Percentiles rank a stretch among this genome's conserved stretches.
Evolutionary conservation across 1,139 yeast species (phyloP).

Genomic region (Chernovozyma sophiae-reginae): DNA sequence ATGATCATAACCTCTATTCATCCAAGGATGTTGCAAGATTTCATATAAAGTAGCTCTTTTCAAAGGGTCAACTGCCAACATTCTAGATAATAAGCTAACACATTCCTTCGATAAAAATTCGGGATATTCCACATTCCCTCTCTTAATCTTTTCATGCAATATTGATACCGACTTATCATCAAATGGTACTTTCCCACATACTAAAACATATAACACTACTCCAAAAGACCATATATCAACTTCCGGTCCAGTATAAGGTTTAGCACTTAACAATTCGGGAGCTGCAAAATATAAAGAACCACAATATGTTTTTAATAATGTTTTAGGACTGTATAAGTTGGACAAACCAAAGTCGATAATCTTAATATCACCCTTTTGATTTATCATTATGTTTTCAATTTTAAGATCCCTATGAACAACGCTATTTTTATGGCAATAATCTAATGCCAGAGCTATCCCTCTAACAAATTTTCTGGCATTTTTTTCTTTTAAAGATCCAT

Average conservation of each 20-base stretch:
- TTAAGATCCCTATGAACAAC: slow-evolving; percentile 96
- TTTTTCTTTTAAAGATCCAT: slow-evolving; percentile 89
- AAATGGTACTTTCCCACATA: slow-evolving; percentile 97
- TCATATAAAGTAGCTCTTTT: slow-evolving; percentile 78
- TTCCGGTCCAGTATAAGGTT: slow-evolving; percentile 93
- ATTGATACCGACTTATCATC: slow-evolving; percentile 94
- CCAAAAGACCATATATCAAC: slow-evolving; percentile 99
- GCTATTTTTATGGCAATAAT: slow-evolving; percentile 88
- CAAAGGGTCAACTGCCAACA: slow-evolving; percentile 87
- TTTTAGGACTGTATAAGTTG: slow-evolving; percentile 71
- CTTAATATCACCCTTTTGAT: slow-evolving; percentile 89
- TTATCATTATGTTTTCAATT: slow-evolving; percentile 94
- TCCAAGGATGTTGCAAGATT: slow-evolving; percentile 90
- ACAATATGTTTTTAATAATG: slow-evolving; percentile 86
- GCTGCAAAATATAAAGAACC: slow-evolving; percentile 98
- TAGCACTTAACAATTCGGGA: slow-evolving; percentile 89
- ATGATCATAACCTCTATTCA: slow-evolving; percentile 81
- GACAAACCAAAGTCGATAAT: slow-evolving; percentile 96
- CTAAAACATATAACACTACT: slow-evolving; percentile 87
- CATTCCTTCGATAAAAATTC: slow-evolving; percentile 77
- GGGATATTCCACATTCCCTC: slow-evolving; percentile 92
- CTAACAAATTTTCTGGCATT: slow-evolving; percentile 95
- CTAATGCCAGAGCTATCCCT: slow-evolving; percentile 93
- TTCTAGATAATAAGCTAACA: slow-evolving; percentile 73
- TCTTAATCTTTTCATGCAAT: slow-evolving; percentile 88